phyloP scores from a whole-genome alignment of 2,329 filamentous ascomycete species.

The Colletotrichum higginsianum region DNA sequence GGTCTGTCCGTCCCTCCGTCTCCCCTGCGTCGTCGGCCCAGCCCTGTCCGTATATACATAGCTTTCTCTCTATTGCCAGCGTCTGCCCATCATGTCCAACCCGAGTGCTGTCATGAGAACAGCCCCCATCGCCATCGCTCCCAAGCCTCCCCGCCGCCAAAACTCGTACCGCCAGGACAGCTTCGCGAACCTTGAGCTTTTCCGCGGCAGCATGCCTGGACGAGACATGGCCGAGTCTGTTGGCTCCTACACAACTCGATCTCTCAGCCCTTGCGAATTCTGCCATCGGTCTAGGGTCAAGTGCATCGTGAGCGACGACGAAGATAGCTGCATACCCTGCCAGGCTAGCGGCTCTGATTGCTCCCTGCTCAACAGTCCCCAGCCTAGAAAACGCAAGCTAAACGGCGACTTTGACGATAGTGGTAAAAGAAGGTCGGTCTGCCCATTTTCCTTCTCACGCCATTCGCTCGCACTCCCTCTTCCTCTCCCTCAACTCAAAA shows the following conservation, averaged over 20 bases:
- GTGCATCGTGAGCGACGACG: constrained; percentile 82
- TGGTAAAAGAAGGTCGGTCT: constrained; percentile 79
- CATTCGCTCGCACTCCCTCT: constrained; percentile 1
- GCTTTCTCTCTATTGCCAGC: constrained; percentile 37
- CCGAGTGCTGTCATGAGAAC: constrained; percentile 70
- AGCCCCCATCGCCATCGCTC: constrained; percentile 77
- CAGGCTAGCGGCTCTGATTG: constrained; percentile 84
- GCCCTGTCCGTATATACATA: constrained; percentile 46
- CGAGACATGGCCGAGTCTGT: constrained; percentile 66
- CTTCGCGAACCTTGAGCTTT: constrained; percentile 63
- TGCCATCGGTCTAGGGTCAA: constrained; percentile 81
- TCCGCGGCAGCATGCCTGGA: constrained; percentile 64
- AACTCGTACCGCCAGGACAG: constrained; percentile 63
- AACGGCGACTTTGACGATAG: constrained; percentile 73
- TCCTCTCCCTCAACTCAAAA: background rate
- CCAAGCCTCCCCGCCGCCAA: constrained; percentile 66
- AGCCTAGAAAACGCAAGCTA: constrained; percentile 84
- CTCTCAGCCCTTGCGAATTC: constrained; percentile 76
- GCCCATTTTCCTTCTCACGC: constrained; percentile 13
- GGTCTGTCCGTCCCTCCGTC: constrained; percentile 41
- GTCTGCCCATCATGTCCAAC: constrained; percentile 65
- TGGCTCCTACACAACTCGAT: constrained; percentile 57
- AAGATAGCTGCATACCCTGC: constrained; percentile 81
- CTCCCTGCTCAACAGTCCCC: constrained; percentile 82
- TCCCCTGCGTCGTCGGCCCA: constrained; percentile 48